phyloP scores from a whole-genome alignment of 495 filamentous ascomycete species.

The Oidiodendron maius region DNA sequence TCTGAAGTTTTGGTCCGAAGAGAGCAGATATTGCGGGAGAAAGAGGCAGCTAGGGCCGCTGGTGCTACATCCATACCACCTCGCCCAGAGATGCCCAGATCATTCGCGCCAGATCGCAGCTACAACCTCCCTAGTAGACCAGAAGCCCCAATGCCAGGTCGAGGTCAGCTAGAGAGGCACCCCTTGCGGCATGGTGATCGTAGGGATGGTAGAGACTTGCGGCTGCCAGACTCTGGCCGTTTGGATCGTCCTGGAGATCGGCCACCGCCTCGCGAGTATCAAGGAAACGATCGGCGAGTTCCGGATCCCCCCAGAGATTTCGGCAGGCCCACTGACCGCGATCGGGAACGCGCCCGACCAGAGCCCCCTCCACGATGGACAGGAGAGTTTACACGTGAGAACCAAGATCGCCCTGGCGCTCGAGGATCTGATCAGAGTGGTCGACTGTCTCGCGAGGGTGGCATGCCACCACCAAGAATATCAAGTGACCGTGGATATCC shows the following conservation, averaged over 20 bases:
- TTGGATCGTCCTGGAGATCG: conserved; percentile 24
- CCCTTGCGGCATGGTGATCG: conserved; percentile 19
- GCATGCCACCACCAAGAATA: conserved; percentile 28
- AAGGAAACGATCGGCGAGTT: conserved; percentile 20
- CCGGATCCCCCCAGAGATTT: conserved; percentile 23
- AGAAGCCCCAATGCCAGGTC: conserved; percentile 21
- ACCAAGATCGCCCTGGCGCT: conserved; percentile 7
- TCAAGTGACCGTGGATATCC: conserved; percentile 25
- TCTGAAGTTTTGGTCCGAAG: conserved; percentile 25
- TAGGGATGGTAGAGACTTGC: conserved; percentile 24
- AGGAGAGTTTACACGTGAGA: conserved; percentile 18
- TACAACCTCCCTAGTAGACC: conserved; percentile 18
- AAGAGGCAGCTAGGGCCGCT: conserved; percentile 23
- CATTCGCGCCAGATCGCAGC: conserved; percentile 12
- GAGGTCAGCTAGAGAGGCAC: conserved; percentile 21
- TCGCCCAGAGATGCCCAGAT: conserved; percentile 18
- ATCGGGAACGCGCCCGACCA: conserved; percentile 15
- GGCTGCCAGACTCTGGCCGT: conserved; percentile 20
- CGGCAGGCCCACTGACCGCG: conserved; percentile 21
- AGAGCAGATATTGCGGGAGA: conserved; percentile 27
- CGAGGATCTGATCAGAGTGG: conserved; percentile 12
- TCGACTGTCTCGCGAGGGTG: conserved; percentile 15
- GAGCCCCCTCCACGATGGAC: conserved; percentile 21
- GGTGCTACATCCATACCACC: conserved; percentile 17
- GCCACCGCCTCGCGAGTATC: conserved; percentile 17